Percentiles rank a stretch among this genome's conserved stretches.
phyloP scores from a whole-genome alignment of 2,329 filamentous ascomycete species.

The Cercospora sp. region DNA sequence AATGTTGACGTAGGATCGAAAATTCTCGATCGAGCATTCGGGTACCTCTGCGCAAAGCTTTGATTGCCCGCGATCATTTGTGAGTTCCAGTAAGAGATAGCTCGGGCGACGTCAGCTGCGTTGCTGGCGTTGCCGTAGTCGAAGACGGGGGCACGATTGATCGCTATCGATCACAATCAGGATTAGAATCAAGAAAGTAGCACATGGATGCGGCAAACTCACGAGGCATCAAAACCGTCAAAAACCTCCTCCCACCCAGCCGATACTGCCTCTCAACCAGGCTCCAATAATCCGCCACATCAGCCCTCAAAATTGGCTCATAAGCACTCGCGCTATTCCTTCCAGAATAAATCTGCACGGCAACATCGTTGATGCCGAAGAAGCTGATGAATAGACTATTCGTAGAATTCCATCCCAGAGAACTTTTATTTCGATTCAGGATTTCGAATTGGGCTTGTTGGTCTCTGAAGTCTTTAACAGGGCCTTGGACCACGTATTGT shows the following conservation, averaged over 20 bases:
- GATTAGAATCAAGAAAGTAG: too few relatives aligned
- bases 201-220: too few relatives aligned
- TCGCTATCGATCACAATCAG: background rate
- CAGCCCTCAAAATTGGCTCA: background rate
- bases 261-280: background rate
- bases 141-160: constrained; percentile 3
- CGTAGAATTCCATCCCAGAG: constrained; percentile 9
- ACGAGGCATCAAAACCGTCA: constrained; percentile 3
- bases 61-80: background rate
- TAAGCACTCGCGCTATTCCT: background rate
- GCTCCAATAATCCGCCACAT: background rate
- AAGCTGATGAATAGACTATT: constrained; percentile 20
- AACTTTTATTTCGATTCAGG: background rate
- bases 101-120: background rate
- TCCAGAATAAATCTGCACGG: constrained; percentile 2
- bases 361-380: constrained; percentile 20
- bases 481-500: background rate
- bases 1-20: constrained; percentile 1
- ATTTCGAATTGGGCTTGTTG: constrained; percentile 7
- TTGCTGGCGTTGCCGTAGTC: background rate
- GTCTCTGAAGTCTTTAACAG: constrained; percentile 12
- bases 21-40: background rate
- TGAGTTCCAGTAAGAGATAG: background rate
- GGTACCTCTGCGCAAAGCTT: background rate
- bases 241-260: constrained; percentile 1